Evolutionary conservation across 23 red algal genomes (phyloP).

Genomic region (Cyanidium caldarium): DNA sequence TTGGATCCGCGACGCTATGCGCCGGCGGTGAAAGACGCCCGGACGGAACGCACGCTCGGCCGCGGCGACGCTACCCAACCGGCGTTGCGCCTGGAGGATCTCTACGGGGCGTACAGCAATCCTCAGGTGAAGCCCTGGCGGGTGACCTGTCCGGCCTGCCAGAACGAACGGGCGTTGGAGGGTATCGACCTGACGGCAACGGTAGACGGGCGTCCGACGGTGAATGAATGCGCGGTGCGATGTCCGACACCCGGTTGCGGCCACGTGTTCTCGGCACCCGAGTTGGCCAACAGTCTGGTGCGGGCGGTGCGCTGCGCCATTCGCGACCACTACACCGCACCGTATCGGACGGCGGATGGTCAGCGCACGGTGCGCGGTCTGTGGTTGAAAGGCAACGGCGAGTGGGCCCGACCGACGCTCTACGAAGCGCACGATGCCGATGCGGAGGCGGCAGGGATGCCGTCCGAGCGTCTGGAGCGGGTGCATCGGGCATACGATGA

Average conservation of each 20-base stretch:
- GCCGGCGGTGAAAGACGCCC: background rate
- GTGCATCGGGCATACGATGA: background rate
- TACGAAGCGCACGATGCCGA: background rate
- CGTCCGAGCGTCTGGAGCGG: no score
- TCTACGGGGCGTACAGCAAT: background rate
- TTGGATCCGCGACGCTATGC: conserved; percentile 44
- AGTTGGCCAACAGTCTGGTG: no score
- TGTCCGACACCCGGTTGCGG: no score
- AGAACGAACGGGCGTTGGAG: no score
- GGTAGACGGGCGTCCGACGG: no score
- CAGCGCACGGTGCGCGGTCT: background rate
- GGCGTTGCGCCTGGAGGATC: background rate
- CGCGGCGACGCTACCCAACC: background rate
- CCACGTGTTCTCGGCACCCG: no score
- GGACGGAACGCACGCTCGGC: background rate
- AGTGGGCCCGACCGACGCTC: background rate
- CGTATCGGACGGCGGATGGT: background rate
- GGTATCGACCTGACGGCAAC: no score
- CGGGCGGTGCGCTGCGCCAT: background rate
- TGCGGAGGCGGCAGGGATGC: background rate
- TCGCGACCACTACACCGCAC: background rate
- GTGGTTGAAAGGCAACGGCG: background rate
- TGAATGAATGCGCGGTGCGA: no score
- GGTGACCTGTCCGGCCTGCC: background rate
- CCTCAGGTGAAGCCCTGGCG: background rate